Conservation (phyloP, 2,329 filamentous ascomycete species). For the Fusarium decemcellulare region DNA sequence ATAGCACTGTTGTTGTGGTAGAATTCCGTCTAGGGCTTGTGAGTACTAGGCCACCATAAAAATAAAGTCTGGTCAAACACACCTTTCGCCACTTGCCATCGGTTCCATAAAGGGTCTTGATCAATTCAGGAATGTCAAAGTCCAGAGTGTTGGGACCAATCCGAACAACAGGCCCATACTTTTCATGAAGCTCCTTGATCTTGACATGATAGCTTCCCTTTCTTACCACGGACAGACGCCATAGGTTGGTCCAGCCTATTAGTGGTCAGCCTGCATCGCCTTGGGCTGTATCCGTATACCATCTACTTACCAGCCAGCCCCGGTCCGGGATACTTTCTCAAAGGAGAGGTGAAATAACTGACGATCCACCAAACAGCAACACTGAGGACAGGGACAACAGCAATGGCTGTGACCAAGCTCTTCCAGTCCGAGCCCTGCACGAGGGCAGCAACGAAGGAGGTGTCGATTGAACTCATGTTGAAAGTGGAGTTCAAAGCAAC, state of each 20-base stretch:
- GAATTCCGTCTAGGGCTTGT: slow-evolving; percentile 24
- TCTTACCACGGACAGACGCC: slow-evolving; percentile 51
- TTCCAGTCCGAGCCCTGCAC: slow-evolving; percentile 24
- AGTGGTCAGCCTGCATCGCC: neutral
- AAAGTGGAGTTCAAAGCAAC: neutral
- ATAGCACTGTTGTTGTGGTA: slow-evolving; percentile 45
- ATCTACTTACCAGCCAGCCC: slow-evolving; percentile 29
- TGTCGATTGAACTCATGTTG: slow-evolving; percentile 31
- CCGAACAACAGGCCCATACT: slow-evolving; percentile 57
- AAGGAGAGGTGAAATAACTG: slow-evolving; percentile 29
- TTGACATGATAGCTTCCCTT: slow-evolving; percentile 47
- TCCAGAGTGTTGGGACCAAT: slow-evolving; percentile 57
- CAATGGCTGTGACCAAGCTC: slow-evolving; percentile 10
- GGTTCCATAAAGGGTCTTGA: slow-evolving; percentile 54
- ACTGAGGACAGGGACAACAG: slow-evolving; percentile 29
- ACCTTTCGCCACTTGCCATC: slow-evolving; percentile 51
- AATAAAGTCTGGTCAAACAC: slow-evolving; percentile 1
- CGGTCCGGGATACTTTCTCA: slow-evolving; percentile 35
- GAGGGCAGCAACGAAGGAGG: slow-evolving; percentile 21
- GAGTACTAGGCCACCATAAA: neutral
- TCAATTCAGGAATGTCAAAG: slow-evolving; percentile 53
- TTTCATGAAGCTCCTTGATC: slow-evolving; percentile 53
- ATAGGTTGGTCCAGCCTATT: slow-evolving; percentile 52
- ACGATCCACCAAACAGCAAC: slow-evolving; percentile 34
- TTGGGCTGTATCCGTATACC: no score